Evolutionary conservation across 1,284 basidiomycete genomes (phyloP), one percentile per base, ranked within the genome.

Genomic region (Ustilago curta): DNA sequence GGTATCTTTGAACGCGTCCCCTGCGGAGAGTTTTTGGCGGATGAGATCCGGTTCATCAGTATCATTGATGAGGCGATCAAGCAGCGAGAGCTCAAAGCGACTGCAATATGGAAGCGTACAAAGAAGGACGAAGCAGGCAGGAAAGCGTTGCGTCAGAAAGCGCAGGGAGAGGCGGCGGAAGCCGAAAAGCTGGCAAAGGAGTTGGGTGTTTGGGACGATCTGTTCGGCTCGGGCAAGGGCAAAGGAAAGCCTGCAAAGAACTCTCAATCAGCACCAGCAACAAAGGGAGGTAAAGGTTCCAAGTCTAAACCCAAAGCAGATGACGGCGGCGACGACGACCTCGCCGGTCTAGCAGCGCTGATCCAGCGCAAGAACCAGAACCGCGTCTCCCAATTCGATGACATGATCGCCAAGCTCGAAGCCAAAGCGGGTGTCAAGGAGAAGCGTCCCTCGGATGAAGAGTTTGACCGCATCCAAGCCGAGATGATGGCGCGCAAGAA

Each of bases 171-270:
- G 53, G 79, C 79, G 6, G 58, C 37, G 2, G 77, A 83, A 43
- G 80, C 81, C 3, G 79, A 81, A 43, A 76, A 76, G 44, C 68
- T 81, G 11, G 81, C 81, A 5, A 73, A 72, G 25, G 78, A 82
- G 68, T 67, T 85, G 11, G 83, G 83, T 48, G 82, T 85, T 1
- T 84, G 78, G 76, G 83, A 85, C 45, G 75, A 82, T 27, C 57
- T 85, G 2, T 85, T 80, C 27, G 83, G 83, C 21, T 60, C 56
- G 2, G 66, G 58, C 16, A 60, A 66, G 45, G 62, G 47, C 16
- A 78, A 73, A 39, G 64, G 51, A 1, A 79, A 76, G 53, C 53
- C 57, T 32, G 59, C 44, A 11, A 57, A 54, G 5, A 52, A 19
- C 4, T 47, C 58, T n/a, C 58, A 67, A 45, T 32, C 52, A 12